These are phyloP conservation scores for Meredithiella fracta DNA, from an alignment of 2,329 filamentous ascomycete genomes.

Conservation along the genomic window DNA sequence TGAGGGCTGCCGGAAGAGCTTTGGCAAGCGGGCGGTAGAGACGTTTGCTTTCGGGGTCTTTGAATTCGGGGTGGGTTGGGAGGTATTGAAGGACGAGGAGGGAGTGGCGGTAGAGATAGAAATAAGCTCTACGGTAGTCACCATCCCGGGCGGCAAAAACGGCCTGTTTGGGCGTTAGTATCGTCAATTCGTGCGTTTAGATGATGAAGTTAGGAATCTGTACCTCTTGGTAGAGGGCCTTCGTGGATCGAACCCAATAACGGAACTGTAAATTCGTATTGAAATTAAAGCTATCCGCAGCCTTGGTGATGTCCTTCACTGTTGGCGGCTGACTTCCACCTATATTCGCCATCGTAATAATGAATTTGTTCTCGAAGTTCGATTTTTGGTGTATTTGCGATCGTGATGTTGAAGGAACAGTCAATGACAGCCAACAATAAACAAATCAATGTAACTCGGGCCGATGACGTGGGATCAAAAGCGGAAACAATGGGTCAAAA, in stretches of 20 bases:
- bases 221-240: conserved; percentile 68
- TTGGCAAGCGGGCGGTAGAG: conserved; percentile 38
- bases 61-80: conserved; percentile 58
- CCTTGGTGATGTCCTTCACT: conserved; percentile 58
- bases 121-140: conserved; percentile 75
- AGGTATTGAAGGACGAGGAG: conserved; percentile 66
- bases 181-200: conserved; percentile 17
- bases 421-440: no score
- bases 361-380: not conserved
- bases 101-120: conserved; percentile 80
- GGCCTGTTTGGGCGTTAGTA: conserved; percentile 37
- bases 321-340: conserved; percentile 24
- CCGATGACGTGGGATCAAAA: no score
- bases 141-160: conserved; percentile 71
- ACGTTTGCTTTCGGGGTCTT: conserved; percentile 45
- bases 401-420: no score
- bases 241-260: conserved; percentile 67
- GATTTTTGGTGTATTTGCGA: no score
- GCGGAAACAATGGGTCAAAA: no score
- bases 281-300: conserved; percentile 69
- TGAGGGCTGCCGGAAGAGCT: conserved; percentile 41
- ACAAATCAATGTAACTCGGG: no score
- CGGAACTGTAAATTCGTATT: conserved; percentile 59
- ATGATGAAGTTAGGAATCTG: not conserved
- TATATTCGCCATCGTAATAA: not conserved